Conservation (phyloP, 2,329 filamentous ascomycete genomes). For the Magnaporthiopsis rhizophila region DNA sequence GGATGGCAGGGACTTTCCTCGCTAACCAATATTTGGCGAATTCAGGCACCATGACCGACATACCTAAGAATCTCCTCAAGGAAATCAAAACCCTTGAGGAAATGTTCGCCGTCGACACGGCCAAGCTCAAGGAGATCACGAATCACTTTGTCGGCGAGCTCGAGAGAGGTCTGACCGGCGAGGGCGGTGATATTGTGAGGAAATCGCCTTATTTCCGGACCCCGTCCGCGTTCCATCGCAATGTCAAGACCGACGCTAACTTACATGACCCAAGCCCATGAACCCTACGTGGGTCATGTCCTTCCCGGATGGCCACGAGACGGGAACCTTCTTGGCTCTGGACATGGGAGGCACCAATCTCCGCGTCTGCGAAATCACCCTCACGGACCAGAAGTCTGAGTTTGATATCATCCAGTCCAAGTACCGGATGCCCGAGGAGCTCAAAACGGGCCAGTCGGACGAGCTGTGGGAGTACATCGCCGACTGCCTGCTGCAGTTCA, state of each 20-base stretch:
- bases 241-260: background rate
- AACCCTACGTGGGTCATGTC: conserved; percentile 95
- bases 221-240: background rate
- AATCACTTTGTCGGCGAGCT: conserved; percentile 85
- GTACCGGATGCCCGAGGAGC: conserved; percentile 87
- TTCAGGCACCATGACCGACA: conserved; percentile 82
- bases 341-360: conserved; percentile 97
- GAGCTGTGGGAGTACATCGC: conserved; percentile 94
- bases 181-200: conserved; percentile 88
- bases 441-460: conserved; percentile 76
- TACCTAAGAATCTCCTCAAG: conserved; percentile 71
- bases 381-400: conserved; percentile 80
- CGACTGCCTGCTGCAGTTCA: conserved; percentile 84
- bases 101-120: conserved; percentile 67
- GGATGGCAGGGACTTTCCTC: background rate
- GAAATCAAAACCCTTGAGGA: conserved; percentile 83
- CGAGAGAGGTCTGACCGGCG: conserved; percentile 74
- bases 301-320: conserved; percentile 79
- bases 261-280: conserved; percentile 62
- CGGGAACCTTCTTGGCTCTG: conserved; percentile 78
- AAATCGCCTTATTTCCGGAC: background rate
- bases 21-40: background rate
- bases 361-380: conserved; percentile 84
- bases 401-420: conserved; percentile 96
- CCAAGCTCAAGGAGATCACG: conserved; percentile 83